A percentile compares a stretch with the other conserved stretches of the same genome.
Evolutionary conservation across 495 filamentous ascomycete species (phyloP).

Genomic region (Penicillium odoratum): DNA sequence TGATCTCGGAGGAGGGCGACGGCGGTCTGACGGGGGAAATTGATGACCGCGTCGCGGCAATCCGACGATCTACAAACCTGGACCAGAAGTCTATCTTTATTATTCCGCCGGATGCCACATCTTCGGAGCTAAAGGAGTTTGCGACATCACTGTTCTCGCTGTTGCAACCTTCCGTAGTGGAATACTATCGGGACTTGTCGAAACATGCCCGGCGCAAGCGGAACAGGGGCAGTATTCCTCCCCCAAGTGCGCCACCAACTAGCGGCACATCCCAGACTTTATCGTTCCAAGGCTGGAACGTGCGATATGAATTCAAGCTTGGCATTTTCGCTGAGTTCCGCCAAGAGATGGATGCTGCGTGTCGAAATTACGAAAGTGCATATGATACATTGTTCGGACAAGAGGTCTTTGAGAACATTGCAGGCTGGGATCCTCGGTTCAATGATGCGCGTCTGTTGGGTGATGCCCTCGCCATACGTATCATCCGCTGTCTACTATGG

Average conservation of each 20-base stretch:
- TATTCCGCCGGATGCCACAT: slow-evolving; percentile 62
- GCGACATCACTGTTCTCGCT: slow-evolving; percentile 59
- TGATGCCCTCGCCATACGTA: slow-evolving; percentile 75
- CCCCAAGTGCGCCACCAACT: slow-evolving; percentile 80
- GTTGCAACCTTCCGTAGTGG: slow-evolving; percentile 62
- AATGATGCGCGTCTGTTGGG: slow-evolving; percentile 80
- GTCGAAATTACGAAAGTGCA: slow-evolving; percentile 78
- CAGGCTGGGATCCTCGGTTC: slow-evolving; percentile 82
- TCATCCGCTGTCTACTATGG: slow-evolving; percentile 77
- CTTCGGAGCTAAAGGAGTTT: slow-evolving; percentile 63
- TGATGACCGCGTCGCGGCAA: slow-evolving; percentile 73
- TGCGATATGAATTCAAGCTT: slow-evolving; percentile 90
- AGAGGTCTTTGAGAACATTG: slow-evolving; percentile 83
- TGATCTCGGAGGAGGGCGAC: slow-evolving; percentile 67
- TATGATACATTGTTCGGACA: slow-evolving; percentile 77
- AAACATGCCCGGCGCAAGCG: slow-evolving; percentile 86
- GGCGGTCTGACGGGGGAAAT: slow-evolving; percentile 57
- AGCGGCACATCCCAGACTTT: slow-evolving; percentile 79
- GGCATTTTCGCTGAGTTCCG: slow-evolving; percentile 88
- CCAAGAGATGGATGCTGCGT: slow-evolving; percentile 82
- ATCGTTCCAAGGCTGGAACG: slow-evolving; percentile 83
- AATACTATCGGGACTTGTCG: slow-evolving; percentile 88
- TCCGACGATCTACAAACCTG: slow-evolving; percentile 74
- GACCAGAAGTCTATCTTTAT: slow-evolving; percentile 81
- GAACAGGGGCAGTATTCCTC: slow-evolving; percentile 68